Evolutionary conservation across 1,284 basidiomycete genomes (phyloP).

Genomic region (Sphaerobolus stellatus): DNA sequence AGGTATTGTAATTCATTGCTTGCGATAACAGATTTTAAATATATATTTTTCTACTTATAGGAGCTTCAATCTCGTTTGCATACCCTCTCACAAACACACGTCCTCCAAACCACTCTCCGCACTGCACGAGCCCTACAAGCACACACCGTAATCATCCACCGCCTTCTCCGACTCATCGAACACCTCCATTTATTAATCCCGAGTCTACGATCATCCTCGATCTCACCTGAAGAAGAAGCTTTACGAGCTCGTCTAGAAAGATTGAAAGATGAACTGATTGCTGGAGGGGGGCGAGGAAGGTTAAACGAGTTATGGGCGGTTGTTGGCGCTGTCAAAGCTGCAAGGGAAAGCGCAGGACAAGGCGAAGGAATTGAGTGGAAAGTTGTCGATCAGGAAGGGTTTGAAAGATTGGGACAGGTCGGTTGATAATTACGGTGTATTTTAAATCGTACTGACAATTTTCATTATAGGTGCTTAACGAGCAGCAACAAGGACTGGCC

Average conservation of each 20-base stretch:
- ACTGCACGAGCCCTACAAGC: slow-evolving; percentile 63
- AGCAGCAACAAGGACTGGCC: slow-evolving; percentile 78
- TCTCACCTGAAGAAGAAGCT: slow-evolving; percentile 80
- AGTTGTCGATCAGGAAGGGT: slow-evolving; percentile 80
- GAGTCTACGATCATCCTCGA: slow-evolving; percentile 70
- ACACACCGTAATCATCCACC: slow-evolving; percentile 74
- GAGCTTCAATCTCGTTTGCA: slow-evolving; percentile 69
- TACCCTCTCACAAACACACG: slow-evolving; percentile 64
- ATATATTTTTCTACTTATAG: slow-evolving; percentile 29
- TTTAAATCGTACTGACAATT: background rate
- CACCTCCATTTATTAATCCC: slow-evolving; percentile 82
- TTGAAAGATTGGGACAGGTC: slow-evolving; percentile 76
- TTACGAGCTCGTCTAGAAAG: slow-evolving; percentile 69
- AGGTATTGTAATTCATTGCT: slow-evolving; percentile 38
- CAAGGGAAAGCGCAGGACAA: slow-evolving; percentile 52
- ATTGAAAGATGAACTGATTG: slow-evolving; percentile 70
- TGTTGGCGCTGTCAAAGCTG: slow-evolving; percentile 73
- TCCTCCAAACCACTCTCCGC: slow-evolving; percentile 68
- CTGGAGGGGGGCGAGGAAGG: slow-evolving; percentile 59
- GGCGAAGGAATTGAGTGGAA: slow-evolving; percentile 65
- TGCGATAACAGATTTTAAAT: slow-evolving; percentile 15
- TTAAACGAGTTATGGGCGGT: slow-evolving; percentile 85
- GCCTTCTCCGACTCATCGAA: slow-evolving; percentile 70
- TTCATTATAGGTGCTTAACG: slow-evolving; percentile 60
- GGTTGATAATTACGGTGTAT: slow-evolving; percentile 20